These are phyloP conservation scores for Sicyos edulis DNA, from an alignment of 306 rosid species.

Conservation along the genomic window DNA sequence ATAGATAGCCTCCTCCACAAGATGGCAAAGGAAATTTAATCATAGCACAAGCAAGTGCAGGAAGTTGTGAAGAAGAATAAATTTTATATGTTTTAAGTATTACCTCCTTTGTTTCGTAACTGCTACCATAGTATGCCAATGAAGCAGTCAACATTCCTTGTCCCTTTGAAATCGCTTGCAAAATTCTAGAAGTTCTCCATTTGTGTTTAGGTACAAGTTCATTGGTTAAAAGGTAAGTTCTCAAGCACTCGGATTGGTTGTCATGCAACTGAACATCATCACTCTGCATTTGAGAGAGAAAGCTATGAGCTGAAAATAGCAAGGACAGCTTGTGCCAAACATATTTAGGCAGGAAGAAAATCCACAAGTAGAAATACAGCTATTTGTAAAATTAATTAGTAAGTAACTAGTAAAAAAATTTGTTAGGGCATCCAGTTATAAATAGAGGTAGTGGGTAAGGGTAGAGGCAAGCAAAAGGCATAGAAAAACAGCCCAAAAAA, in stretches of 20 bases:
- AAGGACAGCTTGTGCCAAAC: slow-evolving; percentile 25
- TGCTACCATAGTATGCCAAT: slow-evolving; percentile 51
- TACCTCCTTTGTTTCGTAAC: slow-evolving; percentile 65
- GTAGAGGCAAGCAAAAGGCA: too few species aligned
- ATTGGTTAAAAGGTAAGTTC: slow-evolving; percentile 45
- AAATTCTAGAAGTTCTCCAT: slow-evolving; percentile 55
- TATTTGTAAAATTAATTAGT: background rate
- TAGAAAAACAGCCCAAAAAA: too few species aligned
- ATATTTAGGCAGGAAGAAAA: background rate
- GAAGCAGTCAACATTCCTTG: slow-evolving; percentile 64
- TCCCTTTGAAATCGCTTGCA: slow-evolving; percentile 70
- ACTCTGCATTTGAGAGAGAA: slow-evolving; percentile 48
- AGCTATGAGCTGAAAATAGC: slow-evolving; percentile 27
- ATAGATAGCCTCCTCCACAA: slow-evolving; percentile 4
- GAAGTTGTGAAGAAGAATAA: background rate
- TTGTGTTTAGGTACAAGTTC: slow-evolving; percentile 51
- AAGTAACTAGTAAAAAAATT: too few species aligned
- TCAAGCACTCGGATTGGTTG: slow-evolving; percentile 49
- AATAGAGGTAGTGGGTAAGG: too few species aligned
- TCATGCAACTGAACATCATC: slow-evolving; percentile 63
- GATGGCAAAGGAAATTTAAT: background rate
- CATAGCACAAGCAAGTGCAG: slow-evolving; percentile 1
- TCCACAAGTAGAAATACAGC: background rate
- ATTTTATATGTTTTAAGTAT: background rate
- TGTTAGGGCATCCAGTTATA: too few species aligned